phyloP scores from a whole-genome alignment of 768 basidiomycete species.

The Lactarius quietus region DNA sequence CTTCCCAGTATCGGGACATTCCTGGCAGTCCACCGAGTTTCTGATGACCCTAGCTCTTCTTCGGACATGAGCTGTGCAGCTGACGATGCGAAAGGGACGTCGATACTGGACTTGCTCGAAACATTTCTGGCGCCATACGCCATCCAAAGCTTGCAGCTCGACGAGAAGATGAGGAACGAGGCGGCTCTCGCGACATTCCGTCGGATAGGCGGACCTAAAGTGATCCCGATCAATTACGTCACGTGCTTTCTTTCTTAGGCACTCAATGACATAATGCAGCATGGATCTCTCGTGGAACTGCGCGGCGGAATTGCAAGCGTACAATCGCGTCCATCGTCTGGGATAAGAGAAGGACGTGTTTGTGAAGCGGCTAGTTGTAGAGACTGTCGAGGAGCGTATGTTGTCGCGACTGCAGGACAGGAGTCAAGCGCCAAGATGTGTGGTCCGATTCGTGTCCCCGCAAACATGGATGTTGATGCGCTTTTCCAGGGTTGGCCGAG shows the following conservation, averaged over 20 bases:
- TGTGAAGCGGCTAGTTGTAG: slow-evolving; percentile 63
- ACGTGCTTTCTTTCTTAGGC: slow-evolving; percentile 38
- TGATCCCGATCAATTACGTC: slow-evolving; percentile 66
- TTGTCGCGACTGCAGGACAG: slow-evolving; percentile 62
- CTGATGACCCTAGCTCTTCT: too few relatives aligned
- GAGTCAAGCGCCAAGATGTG: slow-evolving; percentile 55
- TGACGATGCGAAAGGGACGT: slow-evolving; percentile 51
- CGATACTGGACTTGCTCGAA: slow-evolving; percentile 65
- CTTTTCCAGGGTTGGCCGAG: slow-evolving; percentile 52
- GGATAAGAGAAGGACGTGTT: slow-evolving; percentile 68
- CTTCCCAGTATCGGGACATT: slow-evolving; percentile 20
- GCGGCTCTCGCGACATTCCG: slow-evolving; percentile 51
- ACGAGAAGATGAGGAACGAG: slow-evolving; percentile 64
- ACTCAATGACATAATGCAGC: slow-evolving; percentile 32
- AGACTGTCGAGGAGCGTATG: slow-evolving; percentile 77
- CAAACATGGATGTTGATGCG: not conserved
- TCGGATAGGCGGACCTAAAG: slow-evolving; percentile 50
- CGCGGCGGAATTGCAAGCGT: slow-evolving; percentile 66
- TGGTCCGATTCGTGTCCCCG: not conserved
- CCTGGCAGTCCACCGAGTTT: slow-evolving; percentile 8
- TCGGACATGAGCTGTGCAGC: not conserved
- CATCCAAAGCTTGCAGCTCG: slow-evolving; percentile 56
- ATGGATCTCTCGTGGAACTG: slow-evolving; percentile 76
- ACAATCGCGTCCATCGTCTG: slow-evolving; percentile 58
- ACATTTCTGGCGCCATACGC: slow-evolving; percentile 56